A percentile compares a stretch with the other conserved stretches of the same genome.
phyloP scores from a whole-genome alignment of 345 rosid species.

The Hibiscus tridactylites region DNA sequence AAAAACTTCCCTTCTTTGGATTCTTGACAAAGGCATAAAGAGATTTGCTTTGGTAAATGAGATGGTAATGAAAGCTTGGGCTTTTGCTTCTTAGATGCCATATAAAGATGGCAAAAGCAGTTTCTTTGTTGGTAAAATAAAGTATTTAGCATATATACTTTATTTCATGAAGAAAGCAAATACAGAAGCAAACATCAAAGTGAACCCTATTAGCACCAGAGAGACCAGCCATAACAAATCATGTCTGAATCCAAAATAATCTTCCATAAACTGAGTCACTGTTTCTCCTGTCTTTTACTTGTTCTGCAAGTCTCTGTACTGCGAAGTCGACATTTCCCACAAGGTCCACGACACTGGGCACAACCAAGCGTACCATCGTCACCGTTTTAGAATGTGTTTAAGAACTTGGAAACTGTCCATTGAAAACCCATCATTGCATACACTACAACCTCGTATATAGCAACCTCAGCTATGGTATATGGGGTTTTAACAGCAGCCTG shows the following conservation, averaged over 20 bases:
- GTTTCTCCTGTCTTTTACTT: constrained; percentile 33
- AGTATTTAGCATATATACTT: no score
- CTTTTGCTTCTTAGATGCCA: no score
- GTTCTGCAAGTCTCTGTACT: constrained; percentile 32
- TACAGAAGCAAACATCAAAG: constrained; percentile 19
- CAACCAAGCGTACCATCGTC: constrained; percentile 34
- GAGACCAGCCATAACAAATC: constrained; percentile 27
- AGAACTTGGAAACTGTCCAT: constrained; percentile 33
- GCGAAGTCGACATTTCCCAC: constrained; percentile 33
- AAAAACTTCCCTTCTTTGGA: no score
- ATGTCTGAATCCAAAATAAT: constrained; percentile 36
- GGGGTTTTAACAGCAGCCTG: constrained; percentile 45
- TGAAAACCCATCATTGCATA: constrained; percentile 48
- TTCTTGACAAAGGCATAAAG: no score
- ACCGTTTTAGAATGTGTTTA: constrained; percentile 36
- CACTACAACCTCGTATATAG: constrained; percentile 16
- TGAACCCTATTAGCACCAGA: constrained; percentile 24
- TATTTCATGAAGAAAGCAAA: constrained; percentile 25
- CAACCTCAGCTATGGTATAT: constrained; percentile 30
- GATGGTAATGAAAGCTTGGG: no score
- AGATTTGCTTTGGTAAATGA: neutral
- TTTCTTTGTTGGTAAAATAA: no score
- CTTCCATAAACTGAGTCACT: constrained; percentile 27
- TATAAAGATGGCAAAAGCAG: neutral
- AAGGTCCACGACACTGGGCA: constrained; percentile 41